Base-by-base conservation (phyloP, 1,284 basidiomycete species). In the Rugosomyces carneus region DNA sequence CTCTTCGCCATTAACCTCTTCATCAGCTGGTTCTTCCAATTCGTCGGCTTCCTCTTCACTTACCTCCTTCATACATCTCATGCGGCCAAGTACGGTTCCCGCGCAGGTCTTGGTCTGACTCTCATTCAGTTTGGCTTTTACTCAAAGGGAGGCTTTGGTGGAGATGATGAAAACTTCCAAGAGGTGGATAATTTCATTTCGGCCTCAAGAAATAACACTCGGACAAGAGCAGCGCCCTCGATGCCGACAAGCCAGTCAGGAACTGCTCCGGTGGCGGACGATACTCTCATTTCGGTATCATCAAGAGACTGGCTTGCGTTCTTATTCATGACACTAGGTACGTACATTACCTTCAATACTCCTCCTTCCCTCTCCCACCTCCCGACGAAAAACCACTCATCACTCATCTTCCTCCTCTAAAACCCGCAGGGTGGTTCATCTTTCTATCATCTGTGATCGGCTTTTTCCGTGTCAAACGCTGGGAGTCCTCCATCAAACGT, bases 11-110 rank as follows among this genome's bases (percentile, higher is more conserved):
- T 81, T 69, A 93, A 92, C 62, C 61, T 92, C 50, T 76, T 94
- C 66, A 84, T 94, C 42, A 94, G 91, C 3, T 89, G 88, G 69
- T 91, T 93, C 66, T 98, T 99, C 83, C 93, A 97, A 66, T 95
- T 98, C 63, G 80, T 97, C 55, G 93, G 92, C 38, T 96, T 95
- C 80, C 72, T 95, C 57, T 82, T 95, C 67, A 94, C 92, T 0
- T 95, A 92, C 63, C 82, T 96, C 54, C 78, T 96, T 3, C 89
- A 92, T 64, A 89, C 88, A n/a, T 89, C 92, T 0, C 95, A 99
- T 60, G 93, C 95, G 0, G 92, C 89, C 44, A 94, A 94, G 63
- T 92, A 81, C 60, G 95, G 96, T 40, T 93, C 92, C 15, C 84
- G 93, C 32, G 93, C 92, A 0, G 96, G 95, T 15, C 78, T 99